phyloP scores from a whole-genome alignment of 2,329 filamentous ascomycete genomes.

The Colletotrichum tropicale region DNA sequence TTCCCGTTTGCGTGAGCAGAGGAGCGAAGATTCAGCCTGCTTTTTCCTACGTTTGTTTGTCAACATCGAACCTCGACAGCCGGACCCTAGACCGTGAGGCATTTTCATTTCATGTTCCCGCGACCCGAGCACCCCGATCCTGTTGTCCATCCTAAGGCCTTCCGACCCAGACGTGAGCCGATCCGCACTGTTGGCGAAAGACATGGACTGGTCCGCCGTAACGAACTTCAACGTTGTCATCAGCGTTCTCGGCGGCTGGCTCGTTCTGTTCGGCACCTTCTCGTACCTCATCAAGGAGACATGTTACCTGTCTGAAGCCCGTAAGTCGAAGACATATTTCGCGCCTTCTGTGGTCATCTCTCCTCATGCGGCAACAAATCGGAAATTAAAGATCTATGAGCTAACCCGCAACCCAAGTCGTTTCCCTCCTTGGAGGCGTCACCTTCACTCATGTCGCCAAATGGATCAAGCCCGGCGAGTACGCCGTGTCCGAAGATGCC shows the following conservation, averaged over 20 bases:
- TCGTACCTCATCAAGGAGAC: slow-evolving; percentile 92
- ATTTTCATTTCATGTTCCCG: neutral
- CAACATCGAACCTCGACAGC: neutral
- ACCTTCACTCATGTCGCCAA: slow-evolving; percentile 79
- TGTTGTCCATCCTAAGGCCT: neutral
- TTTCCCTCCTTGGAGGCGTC: slow-evolving; percentile 80
- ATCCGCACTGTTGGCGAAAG: neutral
- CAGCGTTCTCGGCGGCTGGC: slow-evolving; percentile 82
- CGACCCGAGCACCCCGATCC: neutral
- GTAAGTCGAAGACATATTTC: slow-evolving; percentile 56
- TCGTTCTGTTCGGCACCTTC: slow-evolving; percentile 85
- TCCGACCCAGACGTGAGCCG: neutral
- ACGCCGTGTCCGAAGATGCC: slow-evolving; percentile 62
- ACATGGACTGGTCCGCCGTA: slow-evolving; percentile 22
- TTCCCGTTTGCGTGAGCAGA: neutral
- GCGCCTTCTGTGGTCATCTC: neutral
- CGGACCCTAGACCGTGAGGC: neutral
- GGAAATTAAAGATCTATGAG: too few species aligned
- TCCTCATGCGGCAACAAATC: too few species aligned
- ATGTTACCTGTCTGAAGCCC: slow-evolving; percentile 88
- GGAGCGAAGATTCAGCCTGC: neutral
- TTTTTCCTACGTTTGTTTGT: neutral
- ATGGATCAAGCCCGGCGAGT: slow-evolving; percentile 76
- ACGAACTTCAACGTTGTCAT: slow-evolving; percentile 78
- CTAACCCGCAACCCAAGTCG: slow-evolving; percentile 58